Percentiles rank a stretch among this genome's conserved stretches.
Evolutionary conservation across 768 basidiomycete genomes (phyloP).

Genomic region (Tulasnella sp.): DNA sequence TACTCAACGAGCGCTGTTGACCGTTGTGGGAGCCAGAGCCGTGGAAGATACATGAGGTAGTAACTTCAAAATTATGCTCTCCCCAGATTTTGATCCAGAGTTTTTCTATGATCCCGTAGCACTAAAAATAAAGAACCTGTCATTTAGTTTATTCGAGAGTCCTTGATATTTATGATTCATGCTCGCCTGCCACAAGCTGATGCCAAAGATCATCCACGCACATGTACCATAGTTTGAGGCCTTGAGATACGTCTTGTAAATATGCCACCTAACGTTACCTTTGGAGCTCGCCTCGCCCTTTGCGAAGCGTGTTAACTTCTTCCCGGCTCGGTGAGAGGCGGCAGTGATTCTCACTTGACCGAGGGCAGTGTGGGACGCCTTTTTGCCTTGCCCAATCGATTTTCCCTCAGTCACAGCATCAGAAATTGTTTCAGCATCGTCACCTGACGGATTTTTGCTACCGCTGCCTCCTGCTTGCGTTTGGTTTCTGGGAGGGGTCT

Average conservation of each 20-base stretch:
- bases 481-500: conserved; percentile 22
- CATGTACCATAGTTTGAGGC: conserved; percentile 53
- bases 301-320: conserved; percentile 20
- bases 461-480: conserved; percentile 23
- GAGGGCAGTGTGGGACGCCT: conserved; percentile 23
- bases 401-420: conserved; percentile 31
- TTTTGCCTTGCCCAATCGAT: conserved; percentile 41
- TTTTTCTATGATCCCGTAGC: conserved; percentile 19
- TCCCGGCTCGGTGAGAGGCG: background rate
- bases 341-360: background rate
- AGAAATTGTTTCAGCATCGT: conserved; percentile 22
- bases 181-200: conserved; percentile 7
- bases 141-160: background rate
- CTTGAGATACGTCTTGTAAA: conserved; percentile 30
- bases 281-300: conserved; percentile 27
- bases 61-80: conserved; percentile 37
- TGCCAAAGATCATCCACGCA: conserved; percentile 22
- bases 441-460: conserved; percentile 22
- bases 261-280: conserved; percentile 30
- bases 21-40: too few species aligned
- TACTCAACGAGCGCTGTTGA: too few species aligned
- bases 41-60: too few species aligned
- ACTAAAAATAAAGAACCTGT: conserved; percentile 17
- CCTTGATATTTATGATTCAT: background rate
- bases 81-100: conserved; percentile 50